Evolutionary conservation across 768 basidiomycete genomes (phyloP), one percentile per base, ranked within the genome.

Genomic region (Pilatotrama ljubarskyi): DNA sequence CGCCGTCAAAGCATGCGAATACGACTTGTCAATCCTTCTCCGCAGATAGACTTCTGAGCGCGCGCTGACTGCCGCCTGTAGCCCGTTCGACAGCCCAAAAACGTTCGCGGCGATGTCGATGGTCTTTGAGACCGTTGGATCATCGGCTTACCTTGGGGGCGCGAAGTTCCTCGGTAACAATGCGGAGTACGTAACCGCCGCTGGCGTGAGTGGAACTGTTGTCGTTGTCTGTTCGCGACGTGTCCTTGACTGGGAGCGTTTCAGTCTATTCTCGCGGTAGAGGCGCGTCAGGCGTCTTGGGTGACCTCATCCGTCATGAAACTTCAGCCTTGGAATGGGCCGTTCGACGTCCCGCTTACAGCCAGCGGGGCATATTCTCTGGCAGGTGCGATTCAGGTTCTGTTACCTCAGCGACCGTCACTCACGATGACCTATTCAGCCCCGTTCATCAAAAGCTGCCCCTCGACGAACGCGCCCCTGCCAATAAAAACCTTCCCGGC

Each of bases 61-160:
- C 13, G 49, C 29, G 20, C 17, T 9, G 15, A 18, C 18, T 5
- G 4, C 10, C 10, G 29, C 32, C 2, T 20, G 29, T 58, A 76
- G 76, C 74, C 80, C 78, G 5, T 74, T 76, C 68, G 75, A 75
- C 37, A 78, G 79, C 65, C 71, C 77, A 32, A 59, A 66, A 4
- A 72, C 76, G 20, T 85, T 85, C 73, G 69, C 76, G 36, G 74
- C 73, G 15, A 67, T 80, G n/a, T 75, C 81, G 25, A 74, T 74
- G 59, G 69, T 79, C 53, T 69, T 86, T 37, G 84, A 87, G 73
- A 75, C 77, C 32, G 80, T 88, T 42, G 78, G 77, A 8, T 76
- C 79, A 3, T 78, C 82, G 8, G 84, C 85, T 5, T 88, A 86
- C 68, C 76, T 81, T 57, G 88, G 88, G 15, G 81, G 81, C 1